Conservation (phyloP, 129 eudicot species). For the Deinandra increscens region DNA sequence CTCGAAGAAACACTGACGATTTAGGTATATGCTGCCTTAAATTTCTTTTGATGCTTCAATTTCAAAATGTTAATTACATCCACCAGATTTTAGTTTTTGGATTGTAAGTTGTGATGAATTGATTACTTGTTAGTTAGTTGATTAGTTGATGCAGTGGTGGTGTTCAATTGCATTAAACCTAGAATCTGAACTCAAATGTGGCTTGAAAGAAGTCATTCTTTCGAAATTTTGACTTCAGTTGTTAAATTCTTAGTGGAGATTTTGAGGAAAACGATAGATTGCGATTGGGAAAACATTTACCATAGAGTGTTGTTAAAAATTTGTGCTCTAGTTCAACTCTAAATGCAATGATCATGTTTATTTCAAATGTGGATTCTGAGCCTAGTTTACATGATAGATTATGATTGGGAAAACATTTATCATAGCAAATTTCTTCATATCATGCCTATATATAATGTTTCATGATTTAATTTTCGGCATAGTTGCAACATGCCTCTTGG, state of each 20-base stretch:
- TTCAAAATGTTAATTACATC: constrained; percentile 2
- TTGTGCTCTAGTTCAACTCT: background rate
- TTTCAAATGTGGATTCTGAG: constrained; percentile 4
- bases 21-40: constrained; percentile 23
- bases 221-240: background rate
- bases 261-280: background rate
- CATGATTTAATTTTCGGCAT: background rate
- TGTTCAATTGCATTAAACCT: constrained; percentile 1
- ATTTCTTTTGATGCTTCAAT: background rate
- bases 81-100: background rate
- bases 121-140: background rate
- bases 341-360: constrained; percentile 8
- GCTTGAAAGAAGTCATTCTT: background rate
- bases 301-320: background rate
- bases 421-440: background rate
- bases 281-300: too few species aligned
- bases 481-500: background rate
- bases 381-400: background rate
- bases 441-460: background rate
- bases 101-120: background rate
- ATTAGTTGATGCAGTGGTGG: constrained; percentile 8
- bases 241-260: background rate
- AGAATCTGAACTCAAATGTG: constrained; percentile 10
- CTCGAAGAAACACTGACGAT: constrained; percentile 12
- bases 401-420: background rate